Evolutionary conservation across 2,329 filamentous ascomycete genomes (phyloP), one percentile per base, ranked within the genome.

Genomic region (Cryphonectria carpinicola): DNA sequence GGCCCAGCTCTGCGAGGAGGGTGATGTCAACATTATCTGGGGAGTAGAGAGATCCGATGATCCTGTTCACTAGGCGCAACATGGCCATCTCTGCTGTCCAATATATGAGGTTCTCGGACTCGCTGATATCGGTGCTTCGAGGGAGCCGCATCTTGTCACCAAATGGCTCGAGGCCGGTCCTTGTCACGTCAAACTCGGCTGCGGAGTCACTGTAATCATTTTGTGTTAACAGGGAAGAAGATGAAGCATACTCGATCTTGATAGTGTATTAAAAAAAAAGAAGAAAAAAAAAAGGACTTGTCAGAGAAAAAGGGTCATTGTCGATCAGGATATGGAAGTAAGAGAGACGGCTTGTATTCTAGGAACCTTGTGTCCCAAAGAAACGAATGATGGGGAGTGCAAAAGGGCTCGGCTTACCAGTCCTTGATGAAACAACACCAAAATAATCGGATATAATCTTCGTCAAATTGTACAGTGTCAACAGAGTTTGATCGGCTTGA

Each of bases 391-490:
- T 35, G 28, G 22, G 17, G 11, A 32, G 6, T 61, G 58, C 17
- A 4, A 2, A n/a, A 39, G 35, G 5, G 2, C 32, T 17, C 3
- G 68, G 74, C 79, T 74, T 79, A 90, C 88, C 88, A 93, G 80
- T 94, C 92, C 43, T 92, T 83, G 75, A 93, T 90, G 70, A 93
- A 83, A 76, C 89, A 92, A 41, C 90, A 90, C 91, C 91, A 93
- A 74, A 91, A 93, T 1, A 88, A 87, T 70, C 90, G 84, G 54
- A 87, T 81, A 69, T 85, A 84, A 25, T 83, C 77, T 73, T 89
- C 85, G 70, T 84, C 76, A 14, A 73, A 75, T 5, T 71, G 68
- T 6, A 71, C 43, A 2, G 28, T 41, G 25, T 66, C 49, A 10
- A 52, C 52, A 4, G 49, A 58, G 14, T 41, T 7, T 74, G 17